phyloP scores from a whole-genome alignment of 2,329 filamentous ascomycete species.

The Huntiella abstrusa region DNA sequence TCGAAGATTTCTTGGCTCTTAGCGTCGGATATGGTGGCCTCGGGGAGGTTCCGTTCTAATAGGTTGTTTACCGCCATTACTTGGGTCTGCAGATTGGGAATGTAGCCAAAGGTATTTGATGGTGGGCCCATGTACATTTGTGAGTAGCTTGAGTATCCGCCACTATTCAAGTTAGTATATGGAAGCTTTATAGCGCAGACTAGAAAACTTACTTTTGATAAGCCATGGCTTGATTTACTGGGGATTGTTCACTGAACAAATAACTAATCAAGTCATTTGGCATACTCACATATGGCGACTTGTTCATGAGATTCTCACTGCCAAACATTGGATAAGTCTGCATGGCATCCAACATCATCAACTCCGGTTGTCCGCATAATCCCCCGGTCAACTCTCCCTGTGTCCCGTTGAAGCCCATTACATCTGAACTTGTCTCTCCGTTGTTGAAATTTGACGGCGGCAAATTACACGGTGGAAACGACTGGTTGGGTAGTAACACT shows the following conservation, averaged over 20 bases:
- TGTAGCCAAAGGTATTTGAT: constrained; percentile 29
- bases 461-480: constrained; percentile 42
- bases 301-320: constrained; percentile 55
- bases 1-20: constrained; percentile 72
- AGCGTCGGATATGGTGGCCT: constrained; percentile 67
- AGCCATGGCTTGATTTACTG: constrained; percentile 13
- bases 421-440: background rate
- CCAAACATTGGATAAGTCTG: constrained; percentile 72
- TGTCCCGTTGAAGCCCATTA: background rate
- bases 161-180: constrained; percentile 2
- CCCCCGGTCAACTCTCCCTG: constrained; percentile 5
- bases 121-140: constrained; percentile 11
- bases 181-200: no score
- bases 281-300: constrained; percentile 68
- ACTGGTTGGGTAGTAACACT: constrained; percentile 39
- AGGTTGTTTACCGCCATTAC: constrained; percentile 82
- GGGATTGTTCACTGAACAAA: constrained; percentile 42
- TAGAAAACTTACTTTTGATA: constrained; percentile 12
- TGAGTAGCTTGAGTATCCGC: constrained; percentile 10
- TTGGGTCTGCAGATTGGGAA: constrained; percentile 46
- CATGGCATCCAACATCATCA: constrained; percentile 45
- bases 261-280: constrained; percentile 76
- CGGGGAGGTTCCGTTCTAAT: constrained; percentile 60
- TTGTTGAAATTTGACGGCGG: constrained; percentile 37
- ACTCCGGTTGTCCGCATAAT: constrained; percentile 21